Conservation (phyloP, 352 stramenopile species). For the Hyaloperonospora brassicae region DNA sequence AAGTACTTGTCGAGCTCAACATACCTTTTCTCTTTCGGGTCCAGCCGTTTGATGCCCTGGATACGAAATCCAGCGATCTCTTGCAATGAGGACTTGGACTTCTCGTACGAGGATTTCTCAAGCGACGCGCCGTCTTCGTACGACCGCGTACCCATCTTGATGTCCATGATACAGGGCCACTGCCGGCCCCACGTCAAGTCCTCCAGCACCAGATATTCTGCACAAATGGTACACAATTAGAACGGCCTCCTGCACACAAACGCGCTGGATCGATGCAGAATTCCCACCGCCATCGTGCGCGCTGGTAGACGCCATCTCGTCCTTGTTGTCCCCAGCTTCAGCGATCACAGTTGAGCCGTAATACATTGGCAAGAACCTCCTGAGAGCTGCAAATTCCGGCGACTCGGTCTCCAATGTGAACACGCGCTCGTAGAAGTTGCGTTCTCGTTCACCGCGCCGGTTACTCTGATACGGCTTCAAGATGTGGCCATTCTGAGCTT, state of each 20-base stretch:
- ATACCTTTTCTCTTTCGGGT: slow-evolving; percentile 46
- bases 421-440: slow-evolving; percentile 70
- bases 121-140: slow-evolving; percentile 85
- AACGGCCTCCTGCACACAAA: neutral
- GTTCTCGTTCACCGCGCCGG: slow-evolving; percentile 58
- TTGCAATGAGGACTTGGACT: slow-evolving; percentile 90
- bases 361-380: slow-evolving; percentile 51
- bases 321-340: slow-evolving; percentile 11
- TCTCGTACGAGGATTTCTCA: slow-evolving; percentile 88
- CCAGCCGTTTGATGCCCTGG: slow-evolving; percentile 89
- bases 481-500: slow-evolving; percentile 53
- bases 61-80: slow-evolving; percentile 89
- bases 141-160: slow-evolving; percentile 94
- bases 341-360: slow-evolving; percentile 41
- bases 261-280: neutral
- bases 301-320: slow-evolving; percentile 4
- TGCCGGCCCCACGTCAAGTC: slow-evolving; percentile 80
- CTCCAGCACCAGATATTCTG: slow-evolving; percentile 85
- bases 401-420: slow-evolving; percentile 25
- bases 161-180: slow-evolving; percentile 92
- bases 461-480: slow-evolving; percentile 85
- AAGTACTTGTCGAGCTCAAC: slow-evolving; percentile 84
- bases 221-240: slow-evolving; percentile 2
- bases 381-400: slow-evolving; percentile 24
- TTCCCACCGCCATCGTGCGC: slow-evolving; percentile 30